Conservation (phyloP, 805 yeast genomes). For the Candida multigemmis region DNA sequence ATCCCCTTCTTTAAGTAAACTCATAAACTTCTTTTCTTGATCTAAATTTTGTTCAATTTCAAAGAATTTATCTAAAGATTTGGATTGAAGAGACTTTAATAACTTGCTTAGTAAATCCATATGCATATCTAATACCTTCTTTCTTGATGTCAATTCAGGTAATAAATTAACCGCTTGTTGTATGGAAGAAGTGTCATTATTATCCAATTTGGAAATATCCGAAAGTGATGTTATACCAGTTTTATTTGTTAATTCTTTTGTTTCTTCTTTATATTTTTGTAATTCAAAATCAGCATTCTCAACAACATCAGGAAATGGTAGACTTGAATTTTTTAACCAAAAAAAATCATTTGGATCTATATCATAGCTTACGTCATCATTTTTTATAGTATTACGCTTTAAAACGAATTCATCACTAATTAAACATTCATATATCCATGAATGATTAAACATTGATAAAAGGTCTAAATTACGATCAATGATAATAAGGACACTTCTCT, state of each 20-base stretch:
- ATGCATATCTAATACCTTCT: conserved; percentile 86
- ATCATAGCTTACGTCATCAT: conserved; percentile 53
- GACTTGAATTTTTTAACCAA: conserved; percentile 75
- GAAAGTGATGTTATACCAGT: conserved; percentile 66
- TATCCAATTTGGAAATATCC: conserved; percentile 54
- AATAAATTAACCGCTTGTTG: conserved; percentile 85
- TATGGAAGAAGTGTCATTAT: conserved; percentile 55
- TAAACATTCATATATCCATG: conserved; percentile 97
- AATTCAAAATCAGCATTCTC: conserved; percentile 87
- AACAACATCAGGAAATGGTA: conserved; percentile 98
- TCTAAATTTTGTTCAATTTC: conserved; percentile 84
- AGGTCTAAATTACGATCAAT: conserved; percentile 86
- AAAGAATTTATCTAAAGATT: conserved; percentile 81
- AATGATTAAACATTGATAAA: conserved; percentile 90
- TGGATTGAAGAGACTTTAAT: conserved; percentile 75
- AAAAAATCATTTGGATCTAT: conserved; percentile 90
- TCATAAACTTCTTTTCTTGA: conserved; percentile 57
- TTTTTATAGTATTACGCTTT: conserved; percentile 71
- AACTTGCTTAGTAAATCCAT: conserved; percentile 88
- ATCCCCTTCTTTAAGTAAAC: conserved; percentile 48
- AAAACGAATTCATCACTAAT: conserved; percentile 85
- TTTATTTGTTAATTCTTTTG: conserved; percentile 72
- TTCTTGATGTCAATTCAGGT: conserved; percentile 87
- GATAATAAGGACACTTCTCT: conserved; percentile 69
- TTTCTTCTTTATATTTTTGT: conserved; percentile 75